phyloP scores from a whole-genome alignment of 352 stramenopile species.

The Globisporangium okanoganense region DNA sequence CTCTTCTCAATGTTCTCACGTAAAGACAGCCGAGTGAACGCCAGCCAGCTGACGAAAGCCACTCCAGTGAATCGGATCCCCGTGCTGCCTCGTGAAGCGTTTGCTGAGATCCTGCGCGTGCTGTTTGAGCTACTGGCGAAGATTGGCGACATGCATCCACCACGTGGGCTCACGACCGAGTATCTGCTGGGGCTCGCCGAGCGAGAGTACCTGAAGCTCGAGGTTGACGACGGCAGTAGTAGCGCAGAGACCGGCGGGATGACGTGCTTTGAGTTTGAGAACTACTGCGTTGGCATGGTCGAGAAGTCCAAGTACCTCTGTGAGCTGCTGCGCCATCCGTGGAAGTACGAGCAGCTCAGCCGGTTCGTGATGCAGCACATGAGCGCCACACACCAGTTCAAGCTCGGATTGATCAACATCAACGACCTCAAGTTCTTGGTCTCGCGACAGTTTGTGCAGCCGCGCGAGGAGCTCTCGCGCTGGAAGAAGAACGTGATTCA shows the following conservation, averaged over 20 bases:
- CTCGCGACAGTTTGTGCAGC: slow-evolving; percentile 43
- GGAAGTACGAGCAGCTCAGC: slow-evolving; percentile 78
- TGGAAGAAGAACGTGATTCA: slow-evolving; percentile 82
- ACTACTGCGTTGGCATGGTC: slow-evolving; percentile 48
- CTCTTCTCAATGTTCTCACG: slow-evolving; percentile 66
- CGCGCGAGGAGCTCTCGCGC: slow-evolving; percentile 49
- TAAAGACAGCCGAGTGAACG: not conserved
- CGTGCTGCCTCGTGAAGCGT: slow-evolving; percentile 36
- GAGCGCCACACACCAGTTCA: slow-evolving; percentile 80
- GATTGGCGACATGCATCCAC: slow-evolving; percentile 53
- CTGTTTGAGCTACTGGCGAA: slow-evolving; percentile 47
- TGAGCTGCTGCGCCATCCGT: slow-evolving; percentile 54
- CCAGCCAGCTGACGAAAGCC: not conserved
- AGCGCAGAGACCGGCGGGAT: slow-evolving; percentile 32
- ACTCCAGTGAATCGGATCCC: slow-evolving; percentile 21
- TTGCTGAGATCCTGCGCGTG: slow-evolving; percentile 47
- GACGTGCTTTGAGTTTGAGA: slow-evolving; percentile 78
- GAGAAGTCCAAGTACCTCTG: slow-evolving; percentile 68
- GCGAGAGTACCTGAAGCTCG: slow-evolving; percentile 60
- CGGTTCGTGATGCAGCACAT: slow-evolving; percentile 86
- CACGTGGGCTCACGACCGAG: slow-evolving; percentile 28
- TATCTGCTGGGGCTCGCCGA: slow-evolving; percentile 44
- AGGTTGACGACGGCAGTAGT: slow-evolving; percentile 17
- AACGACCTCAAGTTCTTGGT: slow-evolving; percentile 87
- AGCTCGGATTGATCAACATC: slow-evolving; percentile 83